Evolutionary conservation across 768 basidiomycete species (phyloP), one percentile per base, ranked within the genome.

Genomic region (Agrocybe chaxingu): DNA sequence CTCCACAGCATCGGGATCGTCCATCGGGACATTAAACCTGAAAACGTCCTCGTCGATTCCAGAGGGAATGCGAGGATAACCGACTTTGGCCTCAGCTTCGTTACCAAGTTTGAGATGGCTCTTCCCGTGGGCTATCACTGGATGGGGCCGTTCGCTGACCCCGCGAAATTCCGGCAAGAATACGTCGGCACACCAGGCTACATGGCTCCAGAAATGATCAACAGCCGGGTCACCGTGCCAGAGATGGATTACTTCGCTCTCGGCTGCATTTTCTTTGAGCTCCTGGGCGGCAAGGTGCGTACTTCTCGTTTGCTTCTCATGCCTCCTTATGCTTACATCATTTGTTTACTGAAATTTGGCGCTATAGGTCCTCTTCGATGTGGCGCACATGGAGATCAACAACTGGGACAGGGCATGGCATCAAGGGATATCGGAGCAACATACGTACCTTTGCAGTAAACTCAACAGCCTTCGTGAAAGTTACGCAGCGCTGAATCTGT

Each of bases 1-100:
- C 41, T 50, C 8, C 48, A 50, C 16, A 18, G 30, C 11, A 33
- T 33, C n/a, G 48, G 48, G 1, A 50, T 43, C 24, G 43, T 50
- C 34, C 48, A 50, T 8, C 48, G 48, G 13, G 33, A 50, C 30
- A 2, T 50, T 8, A 50, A 42, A 32, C 48, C 48, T 13, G 33
- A 50, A 16, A 50, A 50, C 39, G 19, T 50, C 39, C 48, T 50
- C 41, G 31, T 50, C 8, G 48, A 50, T 19, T 43, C 31, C n/a
- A 33, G 38, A 24, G 48, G 48, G 7, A 50, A 42, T 36, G 12
- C 30, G 3, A 24, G 38, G 11, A 48, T 48, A 10, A 16, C 39
- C 4, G 47, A 48, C 31, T 48, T 48, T 29, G 42, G 42, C 12
- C 30, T 30, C 16, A 44, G 42, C 45, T 9, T 18, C 9, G 13